Percentiles rank a stretch among this genome's conserved stretches.
Evolutionary conservation across 2,329 filamentous ascomycete genomes (phyloP).

Genomic region (Sporothrix brunneoviolacea): DNA sequence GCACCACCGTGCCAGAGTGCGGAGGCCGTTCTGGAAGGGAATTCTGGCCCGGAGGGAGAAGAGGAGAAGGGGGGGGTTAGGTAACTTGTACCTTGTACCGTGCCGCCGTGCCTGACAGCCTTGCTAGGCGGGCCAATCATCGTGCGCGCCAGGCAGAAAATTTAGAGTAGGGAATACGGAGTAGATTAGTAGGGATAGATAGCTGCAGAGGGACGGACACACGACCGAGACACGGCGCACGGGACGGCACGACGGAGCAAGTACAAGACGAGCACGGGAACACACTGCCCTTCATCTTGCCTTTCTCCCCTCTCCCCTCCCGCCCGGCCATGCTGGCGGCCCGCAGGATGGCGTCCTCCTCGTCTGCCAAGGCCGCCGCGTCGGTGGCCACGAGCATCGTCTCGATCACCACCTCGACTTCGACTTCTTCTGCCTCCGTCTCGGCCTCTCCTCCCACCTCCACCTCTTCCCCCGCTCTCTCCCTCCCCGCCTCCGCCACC

Average conservation of each 20-base stretch:
- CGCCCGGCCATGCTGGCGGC: conserved; percentile 19
- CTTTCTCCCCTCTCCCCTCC: not conserved
- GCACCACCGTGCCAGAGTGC: not conserved
- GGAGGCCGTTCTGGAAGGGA: not conserved
- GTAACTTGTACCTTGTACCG: no score
- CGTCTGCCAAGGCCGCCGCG: conserved; percentile 8
- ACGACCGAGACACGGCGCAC: not conserved
- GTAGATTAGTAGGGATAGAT: no score
- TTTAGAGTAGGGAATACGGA: not conserved
- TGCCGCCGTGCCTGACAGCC: conserved; percentile 5
- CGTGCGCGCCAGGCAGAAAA: not conserved
- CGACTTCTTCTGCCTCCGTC: not conserved
- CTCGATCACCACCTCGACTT: no score
- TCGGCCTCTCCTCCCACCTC: not conserved
- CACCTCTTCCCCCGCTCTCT: not conserved
- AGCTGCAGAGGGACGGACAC: no score
- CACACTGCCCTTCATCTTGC: no score
- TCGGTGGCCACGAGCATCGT: not conserved
- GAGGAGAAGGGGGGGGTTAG: no score
- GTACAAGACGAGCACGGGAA: no score
- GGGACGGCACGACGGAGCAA: no score
- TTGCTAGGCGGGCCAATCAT: not conserved
- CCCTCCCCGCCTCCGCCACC: conserved; percentile 18
- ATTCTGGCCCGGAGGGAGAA: no score
- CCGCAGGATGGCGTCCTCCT: conserved; percentile 21